Evolutionary conservation across 805 yeast genomes (phyloP), one percentile per base, ranked within the genome.

Genomic region (Zygoascus flipseniorum): DNA sequence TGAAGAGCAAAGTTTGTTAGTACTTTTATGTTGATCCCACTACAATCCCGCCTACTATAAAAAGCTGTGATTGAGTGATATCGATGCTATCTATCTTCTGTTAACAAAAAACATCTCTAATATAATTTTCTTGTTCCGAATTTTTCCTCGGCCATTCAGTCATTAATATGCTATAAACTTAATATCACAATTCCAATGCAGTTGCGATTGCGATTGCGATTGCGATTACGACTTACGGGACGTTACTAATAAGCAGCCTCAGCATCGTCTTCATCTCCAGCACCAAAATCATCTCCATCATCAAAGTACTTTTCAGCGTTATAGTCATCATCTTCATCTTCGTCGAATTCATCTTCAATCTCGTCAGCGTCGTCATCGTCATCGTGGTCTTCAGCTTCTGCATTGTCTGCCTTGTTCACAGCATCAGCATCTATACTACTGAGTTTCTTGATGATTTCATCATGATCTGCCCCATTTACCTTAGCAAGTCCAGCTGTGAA

Each of bases 221-320:
- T 23, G 28, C 28, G 28, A 3, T 23, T 23, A 4, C 6, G 6
- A 3, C 28, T n/a, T n/a, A 23, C 28, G 28, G 28, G 28, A 23
- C 6, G 28, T 23, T 23, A 6, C 28, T 69, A 84, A 58, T 82
- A 83, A 11, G 86, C 88, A 3, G 88, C 89, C 65, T 83, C 88
- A 52, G 77, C 83, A 52, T 62, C 59, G 28, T 60, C 71, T 46
- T 78, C 85, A n/a, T 77, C 87, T 35, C 72, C 82, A 50, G 75
- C 83, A 19, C 74, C 80, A 42, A 67, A 73, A 51, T 66, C 75
- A 43, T 78, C 82, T 50, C 81, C 85, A 57, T 83, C 87, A 45
- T 85, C 89, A 62, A 85, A 85, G 68, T 85, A 85, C 67, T 80
- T 81, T 60, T 85, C 92, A 8, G 92, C 92, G 61, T 85, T 85